Percentiles rank a stretch among this genome's conserved stretches.
phyloP scores from a whole-genome alignment of 768 basidiomycete genomes.

The Hygrophoropsis aurantiaca region DNA sequence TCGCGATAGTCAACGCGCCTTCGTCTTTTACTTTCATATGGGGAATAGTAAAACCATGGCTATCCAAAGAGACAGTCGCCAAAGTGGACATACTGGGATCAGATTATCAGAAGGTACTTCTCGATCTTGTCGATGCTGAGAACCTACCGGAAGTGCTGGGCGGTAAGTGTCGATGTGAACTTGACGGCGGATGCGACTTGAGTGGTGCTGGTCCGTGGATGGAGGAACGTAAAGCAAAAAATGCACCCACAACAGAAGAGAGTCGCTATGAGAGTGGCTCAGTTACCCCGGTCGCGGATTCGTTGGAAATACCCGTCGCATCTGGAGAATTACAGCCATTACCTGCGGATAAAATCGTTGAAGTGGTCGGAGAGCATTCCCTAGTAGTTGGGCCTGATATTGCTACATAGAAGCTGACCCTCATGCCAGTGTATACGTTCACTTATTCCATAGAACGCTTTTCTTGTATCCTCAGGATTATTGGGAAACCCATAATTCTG shows the following conservation, averaged over 20 bases:
- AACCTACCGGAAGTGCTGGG: slow-evolving; percentile 62
- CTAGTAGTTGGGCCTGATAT: too few species aligned
- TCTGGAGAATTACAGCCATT: too few species aligned
- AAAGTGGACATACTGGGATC: slow-evolving; percentile 68
- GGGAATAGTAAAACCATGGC: slow-evolving; percentile 67
- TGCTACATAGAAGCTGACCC: too few species aligned
- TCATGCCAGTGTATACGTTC: too few species aligned
- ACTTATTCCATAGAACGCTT: too few species aligned
- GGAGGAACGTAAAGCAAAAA: slow-evolving; percentile 44
- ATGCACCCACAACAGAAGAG: slow-evolving; percentile 13
- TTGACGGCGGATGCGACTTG: slow-evolving; percentile 55
- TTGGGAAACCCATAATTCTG: too few species aligned
- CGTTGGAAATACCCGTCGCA: too few species aligned
- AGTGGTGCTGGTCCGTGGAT: slow-evolving; percentile 74
- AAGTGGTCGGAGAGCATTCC: too few species aligned
- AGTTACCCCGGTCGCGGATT: neutral
- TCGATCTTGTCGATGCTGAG: slow-evolving; percentile 62
- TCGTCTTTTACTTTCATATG: slow-evolving; percentile 73
- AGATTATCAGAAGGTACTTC: slow-evolving; percentile 55
- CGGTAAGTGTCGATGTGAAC: slow-evolving; percentile 62
- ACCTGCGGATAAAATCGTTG: too few species aligned
- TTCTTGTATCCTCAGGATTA: too few species aligned
- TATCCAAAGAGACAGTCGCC: slow-evolving; percentile 67
- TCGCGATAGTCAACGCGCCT: slow-evolving; percentile 72
- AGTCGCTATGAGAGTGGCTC: slow-evolving; percentile 30